Evolutionary conservation across 2,329 filamentous ascomycete species (phyloP).

Genomic region (Trichoderma aggressivum): DNA sequence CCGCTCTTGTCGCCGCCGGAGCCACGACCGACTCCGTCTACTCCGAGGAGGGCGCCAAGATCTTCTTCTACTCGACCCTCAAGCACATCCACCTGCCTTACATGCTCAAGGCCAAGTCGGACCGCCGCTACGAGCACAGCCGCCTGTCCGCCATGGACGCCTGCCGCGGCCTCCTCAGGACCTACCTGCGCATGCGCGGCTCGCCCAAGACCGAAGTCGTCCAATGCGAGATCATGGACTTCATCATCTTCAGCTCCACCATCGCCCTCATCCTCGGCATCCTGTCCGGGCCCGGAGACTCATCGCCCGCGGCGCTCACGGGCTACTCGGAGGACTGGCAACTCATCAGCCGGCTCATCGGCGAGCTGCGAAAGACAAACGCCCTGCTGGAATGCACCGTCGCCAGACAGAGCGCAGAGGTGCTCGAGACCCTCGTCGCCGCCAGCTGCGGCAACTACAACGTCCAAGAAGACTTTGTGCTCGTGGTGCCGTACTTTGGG

Average conservation of each 20-base stretch:
- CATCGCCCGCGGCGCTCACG: neutral
- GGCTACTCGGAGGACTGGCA: slow-evolving; percentile 3
- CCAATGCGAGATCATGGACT: slow-evolving; percentile 45
- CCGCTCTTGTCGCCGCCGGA: neutral
- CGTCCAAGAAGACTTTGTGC: neutral
- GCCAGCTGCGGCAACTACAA: neutral
- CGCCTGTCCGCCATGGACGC: slow-evolving; percentile 39
- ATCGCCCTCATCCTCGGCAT: slow-evolving; percentile 44
- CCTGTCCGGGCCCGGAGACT: slow-evolving; percentile 23
- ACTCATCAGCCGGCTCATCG: slow-evolving; percentile 7
- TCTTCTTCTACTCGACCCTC: slow-evolving; percentile 38
- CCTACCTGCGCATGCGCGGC: slow-evolving; percentile 34
- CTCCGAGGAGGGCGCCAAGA: slow-evolving; percentile 33
- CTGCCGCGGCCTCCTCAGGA: slow-evolving; percentile 37
- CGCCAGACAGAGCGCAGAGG: slow-evolving; percentile 13
- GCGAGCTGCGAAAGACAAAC: slow-evolving; percentile 2
- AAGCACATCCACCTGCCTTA: slow-evolving; percentile 46
- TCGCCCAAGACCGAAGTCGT: slow-evolving; percentile 9
- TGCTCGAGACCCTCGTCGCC: slow-evolving; percentile 14
- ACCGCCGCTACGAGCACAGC: slow-evolving; percentile 38
- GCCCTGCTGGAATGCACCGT: slow-evolving; percentile 17
- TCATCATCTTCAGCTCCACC: slow-evolving; percentile 44
- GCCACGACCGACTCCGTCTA: slow-evolving; percentile 15
- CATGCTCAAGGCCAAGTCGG: slow-evolving; percentile 38
- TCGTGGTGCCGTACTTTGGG: slow-evolving; percentile 19